Evolutionary conservation across 192 early-diverging fungal species (phyloP), one percentile per base, ranked within the genome.

Genomic region (Linnemannia hyalina): DNA sequence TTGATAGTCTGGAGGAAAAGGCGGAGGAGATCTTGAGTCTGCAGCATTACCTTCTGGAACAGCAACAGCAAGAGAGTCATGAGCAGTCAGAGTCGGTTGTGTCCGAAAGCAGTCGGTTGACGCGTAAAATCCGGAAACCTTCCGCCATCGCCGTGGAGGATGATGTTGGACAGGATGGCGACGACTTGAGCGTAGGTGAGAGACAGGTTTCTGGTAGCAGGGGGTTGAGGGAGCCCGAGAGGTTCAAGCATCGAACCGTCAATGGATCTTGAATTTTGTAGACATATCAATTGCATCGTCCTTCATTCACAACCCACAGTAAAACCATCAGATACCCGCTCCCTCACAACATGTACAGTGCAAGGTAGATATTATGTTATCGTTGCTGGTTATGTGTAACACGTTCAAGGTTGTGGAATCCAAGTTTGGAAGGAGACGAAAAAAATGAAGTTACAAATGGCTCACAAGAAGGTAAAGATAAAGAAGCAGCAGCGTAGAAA

Each of bases 1-100:
- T 57, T 9, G 82, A 83, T 55, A 70, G 73, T 36, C 32, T 83
- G 29, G 77, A 52, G 36, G 77, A 75, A 38, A 83, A 83, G 29
- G 77, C 82, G 18, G 82, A 83, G 32, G 44, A 74, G 42, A 70
- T 77, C 13, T 23, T 78, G 76, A 22, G n/a, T 23, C 55, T 83
- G 8, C 81, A 83, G 44, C 70, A 83, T 15, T 76, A 76, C n/a
- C 42, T 73, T 38, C 15, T 74, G 11, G 44, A 77, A 20, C 52
- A 78, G 35, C 46, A 75, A 20, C 65, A 75, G 36, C 72, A 68
- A 26, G 18, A 23, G 4, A 57, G 32, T 13, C 74, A 4, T 29
- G 46, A 75, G 75, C 36, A 76, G 75, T 32, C n/a, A n/a, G 55
- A 44, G 75, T 15, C 60, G n/a, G 29, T 32, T 32, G 29, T 13